phyloP scores from a whole-genome alignment of 2,329 filamentous ascomycete genomes.

The Calonectria pteridis region DNA sequence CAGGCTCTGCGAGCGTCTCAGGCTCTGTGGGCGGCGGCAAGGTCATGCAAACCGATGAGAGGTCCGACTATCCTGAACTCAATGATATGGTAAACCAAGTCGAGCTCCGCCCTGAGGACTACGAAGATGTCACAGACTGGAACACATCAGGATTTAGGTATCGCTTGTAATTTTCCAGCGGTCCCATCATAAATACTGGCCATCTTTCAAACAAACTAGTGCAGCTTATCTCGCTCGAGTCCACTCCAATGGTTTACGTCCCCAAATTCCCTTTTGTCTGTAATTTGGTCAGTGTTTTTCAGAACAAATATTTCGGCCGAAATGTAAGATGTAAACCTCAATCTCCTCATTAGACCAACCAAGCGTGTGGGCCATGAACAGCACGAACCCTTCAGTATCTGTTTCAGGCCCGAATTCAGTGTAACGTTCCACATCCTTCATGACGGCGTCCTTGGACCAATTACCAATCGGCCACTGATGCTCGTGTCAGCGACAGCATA shows the following conservation, averaged over 20 bases:
- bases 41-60: conserved; percentile 14
- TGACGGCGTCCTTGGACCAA: background rate
- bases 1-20: conserved; percentile 52
- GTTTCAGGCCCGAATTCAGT: conserved; percentile 18
- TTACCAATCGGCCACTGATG: background rate
- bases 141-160: conserved; percentile 71
- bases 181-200: background rate
- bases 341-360: conserved; percentile 23
- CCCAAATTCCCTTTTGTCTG: conserved; percentile 22
- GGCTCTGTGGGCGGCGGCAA: conserved; percentile 50
- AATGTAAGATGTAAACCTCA: conserved; percentile 22
- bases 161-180: conserved; percentile 52
- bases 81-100: conserved; percentile 7
- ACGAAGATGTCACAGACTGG: conserved; percentile 73
- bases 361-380: conserved; percentile 19
- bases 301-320: conserved; percentile 18
- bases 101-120: conserved; percentile 50
- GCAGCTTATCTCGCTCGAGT: too few species aligned
- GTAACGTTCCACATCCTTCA: conserved; percentile 21
- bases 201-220: background rate
- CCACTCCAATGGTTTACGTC: conserved; percentile 3
- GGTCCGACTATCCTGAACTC: background rate
- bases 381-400: conserved; percentile 18
- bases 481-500: background rate
- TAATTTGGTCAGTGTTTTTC: conserved; percentile 10